Conservation (phyloP, 192 early-diverging fungal genomes). For the Piromyces sp. region DNA sequence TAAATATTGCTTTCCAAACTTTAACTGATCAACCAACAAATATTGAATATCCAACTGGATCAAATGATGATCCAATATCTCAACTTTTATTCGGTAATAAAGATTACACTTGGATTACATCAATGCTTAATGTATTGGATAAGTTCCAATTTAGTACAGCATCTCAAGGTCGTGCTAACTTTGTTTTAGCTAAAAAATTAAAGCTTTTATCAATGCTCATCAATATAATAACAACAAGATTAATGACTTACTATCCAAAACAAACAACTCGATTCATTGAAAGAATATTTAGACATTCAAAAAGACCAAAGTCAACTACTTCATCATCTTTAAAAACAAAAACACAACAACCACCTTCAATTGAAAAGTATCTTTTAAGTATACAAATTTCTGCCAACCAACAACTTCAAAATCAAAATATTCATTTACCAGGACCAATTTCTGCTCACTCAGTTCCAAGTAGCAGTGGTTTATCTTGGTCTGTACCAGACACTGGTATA, state of each 20-base stretch:
- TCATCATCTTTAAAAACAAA: conserved; percentile 1
- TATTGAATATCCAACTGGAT: conserved; percentile 8
- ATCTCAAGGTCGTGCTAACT: conserved; percentile 9
- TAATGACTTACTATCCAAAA: conserved; percentile 14
- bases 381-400: background rate
- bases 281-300: conserved; percentile 1
- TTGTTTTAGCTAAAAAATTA: conserved; percentile 18
- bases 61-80: background rate
- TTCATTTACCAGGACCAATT: background rate
- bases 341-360: conserved; percentile 5
- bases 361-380: background rate
- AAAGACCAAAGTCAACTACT: background rate
- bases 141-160: conserved; percentile 11
- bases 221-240: conserved; percentile 19
- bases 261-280: conserved; percentile 24
- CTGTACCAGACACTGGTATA: background rate
- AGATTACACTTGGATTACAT: conserved; percentile 19
- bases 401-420: background rate
- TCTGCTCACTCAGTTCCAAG: background rate
- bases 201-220: conserved; percentile 24
- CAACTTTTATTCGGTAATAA: conserved; percentile 24
- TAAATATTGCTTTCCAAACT: conserved; percentile 35
- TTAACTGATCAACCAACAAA: conserved; percentile 20
- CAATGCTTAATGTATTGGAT: conserved; percentile 16
- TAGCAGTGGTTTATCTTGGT: background rate